Evolutionary conservation across 108 stramenopile species (phyloP).

Genomic region (Nitzschia sp.): DNA sequence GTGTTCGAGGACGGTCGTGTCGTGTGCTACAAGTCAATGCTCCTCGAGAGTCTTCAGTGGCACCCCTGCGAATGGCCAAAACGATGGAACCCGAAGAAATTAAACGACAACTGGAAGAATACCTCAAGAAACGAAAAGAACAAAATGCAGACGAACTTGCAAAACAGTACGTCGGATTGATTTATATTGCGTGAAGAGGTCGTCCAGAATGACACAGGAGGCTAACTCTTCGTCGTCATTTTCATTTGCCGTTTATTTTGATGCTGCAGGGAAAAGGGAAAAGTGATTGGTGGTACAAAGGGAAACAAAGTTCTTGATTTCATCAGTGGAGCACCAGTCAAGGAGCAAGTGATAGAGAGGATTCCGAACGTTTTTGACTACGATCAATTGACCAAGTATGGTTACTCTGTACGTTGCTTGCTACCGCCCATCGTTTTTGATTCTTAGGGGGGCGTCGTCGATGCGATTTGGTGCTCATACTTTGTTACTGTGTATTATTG

Average conservation of each 20-base stretch:
- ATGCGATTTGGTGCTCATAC: no score
- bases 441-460: no score
- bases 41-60: background rate
- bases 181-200: no score
- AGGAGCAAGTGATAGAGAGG: slow-evolving; percentile 57
- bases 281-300: slow-evolving; percentile 76
- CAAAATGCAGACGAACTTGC: slow-evolving; percentile 64
- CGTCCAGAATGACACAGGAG: no score
- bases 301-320: slow-evolving; percentile 76
- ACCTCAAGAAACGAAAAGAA: slow-evolving; percentile 68
- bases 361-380: slow-evolving; percentile 78
- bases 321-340: slow-evolving; percentile 75
- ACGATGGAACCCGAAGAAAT: slow-evolving; percentile 40
- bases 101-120: slow-evolving; percentile 67
- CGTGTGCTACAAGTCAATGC: background rate
- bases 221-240: no score
- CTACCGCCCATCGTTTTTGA: background rate
- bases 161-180: slow-evolving; percentile 44
- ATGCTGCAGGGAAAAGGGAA: slow-evolving; percentile 39
- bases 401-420: slow-evolving; percentile 41
- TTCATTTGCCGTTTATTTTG: background rate
- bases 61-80: background rate
- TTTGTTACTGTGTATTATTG: no score
- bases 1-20: no score
- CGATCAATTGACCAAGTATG: slow-evolving; percentile 73